These are phyloP conservation scores for Penicillium subrubescens DNA, from an alignment of 495 filamentous ascomycete species.

Conservation along the genomic window DNA sequence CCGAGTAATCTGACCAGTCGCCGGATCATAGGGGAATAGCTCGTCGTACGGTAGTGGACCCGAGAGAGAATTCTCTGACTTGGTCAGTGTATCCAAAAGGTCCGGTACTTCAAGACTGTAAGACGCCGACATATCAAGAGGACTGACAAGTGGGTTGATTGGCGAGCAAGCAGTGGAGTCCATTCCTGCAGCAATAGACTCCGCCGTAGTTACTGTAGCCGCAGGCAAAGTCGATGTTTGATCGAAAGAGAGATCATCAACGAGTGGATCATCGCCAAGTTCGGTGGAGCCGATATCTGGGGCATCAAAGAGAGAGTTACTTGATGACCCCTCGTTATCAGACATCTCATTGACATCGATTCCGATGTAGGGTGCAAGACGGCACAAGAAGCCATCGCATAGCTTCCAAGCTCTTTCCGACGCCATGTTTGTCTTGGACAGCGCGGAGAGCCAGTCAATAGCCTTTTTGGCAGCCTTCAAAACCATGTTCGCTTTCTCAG, in stretches of 20 bases:
- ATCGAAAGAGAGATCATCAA: constrained; percentile 27
- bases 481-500: constrained; percentile 51
- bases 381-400: constrained; percentile 49
- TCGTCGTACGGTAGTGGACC: constrained; percentile 33
- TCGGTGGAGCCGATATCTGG: constrained; percentile 13
- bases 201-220: constrained; percentile 11
- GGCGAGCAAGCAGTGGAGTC: constrained; percentile 33
- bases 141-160: constrained; percentile 25
- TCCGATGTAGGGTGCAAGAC: constrained; percentile 42
- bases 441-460: constrained; percentile 52
- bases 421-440: constrained; percentile 48
- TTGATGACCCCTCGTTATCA: constrained; percentile 25
- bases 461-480: constrained; percentile 57
- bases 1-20: constrained; percentile 44
- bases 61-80: constrained; percentile 27
- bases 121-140: constrained; percentile 22
- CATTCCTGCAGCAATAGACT: constrained; percentile 28
- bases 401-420: constrained; percentile 55
- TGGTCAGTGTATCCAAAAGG: constrained; percentile 30
- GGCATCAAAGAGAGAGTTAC: constrained; percentile 20
- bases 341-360: constrained; percentile 33
- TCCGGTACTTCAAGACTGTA: constrained; percentile 28
- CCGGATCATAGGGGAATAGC: constrained; percentile 42
- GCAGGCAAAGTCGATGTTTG: constrained; percentile 14
- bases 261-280: constrained; percentile 4